Evolutionary conservation across 2,329 filamentous ascomycete species (phyloP).

Genomic region (Cladosporium sp.): DNA sequence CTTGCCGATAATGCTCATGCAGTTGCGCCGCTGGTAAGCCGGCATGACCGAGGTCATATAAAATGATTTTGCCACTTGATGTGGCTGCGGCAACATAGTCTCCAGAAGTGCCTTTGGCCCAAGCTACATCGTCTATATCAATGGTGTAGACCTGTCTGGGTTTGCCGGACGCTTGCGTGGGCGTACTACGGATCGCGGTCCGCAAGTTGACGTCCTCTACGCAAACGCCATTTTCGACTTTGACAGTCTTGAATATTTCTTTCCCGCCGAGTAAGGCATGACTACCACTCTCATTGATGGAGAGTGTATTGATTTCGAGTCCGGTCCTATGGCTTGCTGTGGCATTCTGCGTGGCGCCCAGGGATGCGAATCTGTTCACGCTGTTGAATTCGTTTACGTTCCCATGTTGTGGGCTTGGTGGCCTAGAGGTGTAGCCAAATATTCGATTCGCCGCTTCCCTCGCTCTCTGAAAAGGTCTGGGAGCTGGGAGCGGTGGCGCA

Average conservation of each 20-base stretch:
- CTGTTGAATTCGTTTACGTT: conserved; percentile 5
- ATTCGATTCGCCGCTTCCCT: conserved; percentile 35
- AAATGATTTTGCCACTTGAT: conserved; percentile 63
- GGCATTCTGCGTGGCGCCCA: conserved; percentile 46
- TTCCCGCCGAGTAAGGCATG: conserved; percentile 66
- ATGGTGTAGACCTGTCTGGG: conserved; percentile 51
- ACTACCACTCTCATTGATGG: conserved; percentile 63
- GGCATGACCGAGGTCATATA: conserved; percentile 64
- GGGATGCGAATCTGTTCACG: conserved; percentile 26
- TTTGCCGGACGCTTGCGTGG: conserved; percentile 51
- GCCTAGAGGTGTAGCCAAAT: conserved; percentile 31
- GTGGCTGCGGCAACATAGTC: conserved; percentile 64
- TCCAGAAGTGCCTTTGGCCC: conserved; percentile 63
- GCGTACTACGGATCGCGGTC: conserved; percentile 59
- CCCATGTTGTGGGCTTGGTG: conserved; percentile 27
- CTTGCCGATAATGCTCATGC: conserved; percentile 65
- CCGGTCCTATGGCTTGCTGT: conserved; percentile 64
- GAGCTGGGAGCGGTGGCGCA: conserved; percentile 28
- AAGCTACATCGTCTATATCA: conserved; percentile 66
- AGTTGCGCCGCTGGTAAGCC: conserved; percentile 62
- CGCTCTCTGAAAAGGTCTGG: conserved; percentile 33
- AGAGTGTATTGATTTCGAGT: conserved; percentile 62
- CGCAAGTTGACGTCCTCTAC: conserved; percentile 65
- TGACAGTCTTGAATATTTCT: conserved; percentile 66
- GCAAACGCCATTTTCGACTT: conserved; percentile 56